Evolutionary conservation across 345 rosid species (phyloP).

Genomic region (Populus euphratica): DNA sequence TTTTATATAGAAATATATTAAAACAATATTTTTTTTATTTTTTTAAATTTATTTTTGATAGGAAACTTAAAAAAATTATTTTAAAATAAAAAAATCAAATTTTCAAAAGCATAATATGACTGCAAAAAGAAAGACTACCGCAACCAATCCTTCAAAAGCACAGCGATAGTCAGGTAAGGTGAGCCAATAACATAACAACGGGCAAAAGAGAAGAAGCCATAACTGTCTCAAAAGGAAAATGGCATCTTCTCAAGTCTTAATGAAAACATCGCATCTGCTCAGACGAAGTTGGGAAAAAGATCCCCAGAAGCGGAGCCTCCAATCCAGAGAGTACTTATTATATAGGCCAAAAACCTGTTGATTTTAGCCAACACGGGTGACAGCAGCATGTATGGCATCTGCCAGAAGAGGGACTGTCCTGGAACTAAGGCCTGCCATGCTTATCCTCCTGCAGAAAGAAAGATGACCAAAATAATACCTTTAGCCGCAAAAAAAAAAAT

Average conservation of each 20-base stretch:
- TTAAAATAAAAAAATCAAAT: too few species aligned
- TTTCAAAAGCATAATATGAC: too few species aligned
- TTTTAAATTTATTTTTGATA: too few species aligned
- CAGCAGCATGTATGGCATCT: constrained; percentile 47
- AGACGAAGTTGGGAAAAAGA: neutral
- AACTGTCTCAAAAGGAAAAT: neutral
- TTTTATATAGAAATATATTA: too few species aligned
- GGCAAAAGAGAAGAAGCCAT: neutral
- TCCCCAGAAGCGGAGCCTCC: neutral
- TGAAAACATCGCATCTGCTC: neutral
- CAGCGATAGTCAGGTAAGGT: too few species aligned
- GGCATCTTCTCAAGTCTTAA: neutral
- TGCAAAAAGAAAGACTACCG: too few species aligned
- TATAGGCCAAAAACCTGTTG: neutral
- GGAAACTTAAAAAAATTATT: too few species aligned
- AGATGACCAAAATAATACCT: neutral
- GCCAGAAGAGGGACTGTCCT: constrained; percentile 37
- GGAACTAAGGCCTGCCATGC: constrained; percentile 49
- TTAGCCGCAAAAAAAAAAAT: neutral
- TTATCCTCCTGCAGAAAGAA: constrained; percentile 41
- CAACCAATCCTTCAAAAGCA: too few species aligned
- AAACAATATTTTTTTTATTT: too few species aligned
- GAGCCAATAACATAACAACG: too few species aligned
- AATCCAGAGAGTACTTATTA: neutral
- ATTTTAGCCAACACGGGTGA: constrained; percentile 15